Evolutionary conservation across 1,139 yeast species (phyloP), one percentile per base, ranked within the genome.

Genomic region (Protomyces gravidus): DNA sequence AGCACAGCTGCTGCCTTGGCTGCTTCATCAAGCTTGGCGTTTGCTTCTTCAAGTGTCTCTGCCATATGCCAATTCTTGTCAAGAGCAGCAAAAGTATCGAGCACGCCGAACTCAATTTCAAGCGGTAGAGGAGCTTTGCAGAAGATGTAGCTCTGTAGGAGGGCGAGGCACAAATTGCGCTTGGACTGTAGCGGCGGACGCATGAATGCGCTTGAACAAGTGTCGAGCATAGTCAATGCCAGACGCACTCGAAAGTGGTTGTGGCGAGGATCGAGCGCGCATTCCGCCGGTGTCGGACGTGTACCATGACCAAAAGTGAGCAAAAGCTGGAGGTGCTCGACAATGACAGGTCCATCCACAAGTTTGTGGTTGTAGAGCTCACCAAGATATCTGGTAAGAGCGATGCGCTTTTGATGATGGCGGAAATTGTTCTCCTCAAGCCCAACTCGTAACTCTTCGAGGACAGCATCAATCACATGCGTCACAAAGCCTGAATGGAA

Each of bases 231-330:
- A 0, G 76, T 69, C 27, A 79, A 69, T 11, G 80, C 71, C 67
- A 89, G 71, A 50, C 83, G 82, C 30, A 89, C 75, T 63, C 96
- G 77, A 70, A 89, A 88, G 68, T 84, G 86, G 66, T 87, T 84
- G 66, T 82, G 79, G 0, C 85, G 84, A 9, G 75, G 74, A 71
- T 89, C 97, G 2, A 36, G 5, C 11, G 21, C 21, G 19, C 42
- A 36, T 7, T 36, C 42, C 9, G 9, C 11, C 21, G 42, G 42
- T 23, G 23, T 5, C 11, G 46, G 39, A 2, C 28, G 11, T 5
- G 51, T 45, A 5, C 51, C 46, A 72, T 88, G 85, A 0, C 96
- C 96, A 69, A 75, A 80, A 39, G 84, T 81, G 2, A 89, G 62
- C 13, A 87, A 76, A 64, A 78, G 78, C 69, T 79, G 85, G n/a